Conservation (phyloP, 2,329 filamentous ascomycete species). For the Colletotrichum salicis region DNA sequence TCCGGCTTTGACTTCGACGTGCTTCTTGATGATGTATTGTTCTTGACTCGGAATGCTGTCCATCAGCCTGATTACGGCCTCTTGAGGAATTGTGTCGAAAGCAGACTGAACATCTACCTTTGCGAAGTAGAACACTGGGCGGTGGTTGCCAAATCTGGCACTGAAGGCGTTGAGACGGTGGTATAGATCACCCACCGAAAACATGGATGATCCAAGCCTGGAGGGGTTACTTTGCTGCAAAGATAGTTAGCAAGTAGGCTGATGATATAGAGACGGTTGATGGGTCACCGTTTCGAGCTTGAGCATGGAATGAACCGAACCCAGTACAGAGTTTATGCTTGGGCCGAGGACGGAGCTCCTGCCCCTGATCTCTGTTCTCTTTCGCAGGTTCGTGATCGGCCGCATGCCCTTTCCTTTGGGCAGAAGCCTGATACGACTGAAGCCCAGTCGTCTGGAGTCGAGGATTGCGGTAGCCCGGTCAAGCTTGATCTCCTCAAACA, state of each 20-base stretch:
- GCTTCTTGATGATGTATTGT: slow-evolving; percentile 77
- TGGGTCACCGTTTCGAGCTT: slow-evolving; percentile 77
- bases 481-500: slow-evolving; percentile 81
- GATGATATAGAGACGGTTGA: background rate
- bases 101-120: slow-evolving; percentile 93
- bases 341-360: slow-evolving; percentile 72
- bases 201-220: slow-evolving; percentile 80
- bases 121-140: slow-evolving; percentile 78
- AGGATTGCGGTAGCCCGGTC: slow-evolving; percentile 68
- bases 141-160: slow-evolving; percentile 50
- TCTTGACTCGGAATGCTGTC: slow-evolving; percentile 64
- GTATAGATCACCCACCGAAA: slow-evolving; percentile 85
- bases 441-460: slow-evolving; percentile 73
- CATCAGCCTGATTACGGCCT: slow-evolving; percentile 75
- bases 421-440: slow-evolving; percentile 81
- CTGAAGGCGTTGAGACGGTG: slow-evolving; percentile 78
- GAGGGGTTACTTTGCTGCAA: slow-evolving; percentile 58
- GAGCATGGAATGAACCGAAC: slow-evolving; percentile 79
- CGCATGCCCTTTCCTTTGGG: slow-evolving; percentile 83
- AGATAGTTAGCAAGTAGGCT: background rate
- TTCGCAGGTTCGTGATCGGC: slow-evolving; percentile 87
- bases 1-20: slow-evolving; percentile 74
- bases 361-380: slow-evolving; percentile 63
- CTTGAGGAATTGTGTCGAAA: slow-evolving; percentile 95
- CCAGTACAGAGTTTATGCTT: slow-evolving; percentile 64